Percentiles rank a stretch among this genome's conserved stretches.
Evolutionary conservation across 208 protist genomes (phyloP).

Genomic region (Blechomonas ayalai): DNA sequence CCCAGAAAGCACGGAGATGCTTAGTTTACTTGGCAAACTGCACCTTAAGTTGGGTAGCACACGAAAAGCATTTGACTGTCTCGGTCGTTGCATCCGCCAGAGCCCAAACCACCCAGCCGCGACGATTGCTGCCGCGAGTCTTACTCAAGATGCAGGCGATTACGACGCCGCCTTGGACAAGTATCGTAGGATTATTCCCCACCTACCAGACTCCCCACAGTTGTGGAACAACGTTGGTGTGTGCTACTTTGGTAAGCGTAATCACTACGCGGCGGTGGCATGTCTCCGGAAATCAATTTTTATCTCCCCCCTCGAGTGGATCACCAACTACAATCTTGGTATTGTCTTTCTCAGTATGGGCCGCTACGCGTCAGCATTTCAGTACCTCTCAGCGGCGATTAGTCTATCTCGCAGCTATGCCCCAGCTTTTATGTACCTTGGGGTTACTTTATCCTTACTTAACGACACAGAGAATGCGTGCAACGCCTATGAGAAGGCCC

Average conservation of each 20-base stretch:
- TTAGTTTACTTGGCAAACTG: slow-evolving; percentile 89
- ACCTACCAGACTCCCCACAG: slow-evolving; percentile 86
- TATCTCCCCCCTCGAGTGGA: slow-evolving; percentile 94
- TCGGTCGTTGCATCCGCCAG: slow-evolving; percentile 88
- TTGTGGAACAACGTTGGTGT: slow-evolving; percentile 98
- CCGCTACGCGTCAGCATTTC: slow-evolving; percentile 93
- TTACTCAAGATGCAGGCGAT: slow-evolving; percentile 94
- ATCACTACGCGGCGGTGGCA: slow-evolving; percentile 90
- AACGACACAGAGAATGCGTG: slow-evolving; percentile 94
- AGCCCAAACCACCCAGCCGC: slow-evolving; percentile 86
- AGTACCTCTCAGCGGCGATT: slow-evolving; percentile 90
- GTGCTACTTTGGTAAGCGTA: slow-evolving; percentile 94
- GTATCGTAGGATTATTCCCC: slow-evolving; percentile 88
- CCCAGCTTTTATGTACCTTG: slow-evolving; percentile 91
- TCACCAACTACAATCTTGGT: slow-evolving; percentile 94
- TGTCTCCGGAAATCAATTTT: slow-evolving; percentile 93
- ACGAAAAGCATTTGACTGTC: slow-evolving; percentile 84
- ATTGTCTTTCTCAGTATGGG: slow-evolving; percentile 86
- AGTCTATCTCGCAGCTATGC: slow-evolving; percentile 85
- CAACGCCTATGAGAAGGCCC: slow-evolving; percentile 86
- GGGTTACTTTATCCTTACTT: slow-evolving; percentile 88
- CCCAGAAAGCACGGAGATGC: slow-evolving; percentile 91
- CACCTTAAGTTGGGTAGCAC: slow-evolving; percentile 79
- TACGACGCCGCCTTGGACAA: slow-evolving; percentile 95
- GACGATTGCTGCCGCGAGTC: slow-evolving; percentile 89